These are phyloP conservation scores for Mycena albidolilacea DNA, from an alignment of 768 basidiomycete species.

Conservation along the genomic window DNA sequence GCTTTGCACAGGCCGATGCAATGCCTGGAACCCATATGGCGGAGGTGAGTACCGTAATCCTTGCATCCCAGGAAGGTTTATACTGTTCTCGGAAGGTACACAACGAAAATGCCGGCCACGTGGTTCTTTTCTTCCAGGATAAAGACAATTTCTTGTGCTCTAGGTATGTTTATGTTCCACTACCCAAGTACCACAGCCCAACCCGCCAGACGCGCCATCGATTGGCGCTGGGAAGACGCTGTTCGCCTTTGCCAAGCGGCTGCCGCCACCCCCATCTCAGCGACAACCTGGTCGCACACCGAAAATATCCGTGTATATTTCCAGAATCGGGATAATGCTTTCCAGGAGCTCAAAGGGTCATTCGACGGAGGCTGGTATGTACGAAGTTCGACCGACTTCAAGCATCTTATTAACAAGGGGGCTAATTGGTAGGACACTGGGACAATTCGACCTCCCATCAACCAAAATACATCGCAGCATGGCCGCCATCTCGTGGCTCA, in stretches of 20 bases:
- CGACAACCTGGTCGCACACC: background rate
- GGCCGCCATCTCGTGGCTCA: background rate
- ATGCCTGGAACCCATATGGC: background rate
- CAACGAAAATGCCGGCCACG: background rate
- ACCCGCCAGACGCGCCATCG: background rate
- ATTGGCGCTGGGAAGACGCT: background rate
- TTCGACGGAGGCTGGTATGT: background rate
- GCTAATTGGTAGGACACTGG: background rate
- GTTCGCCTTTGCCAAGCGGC: background rate
- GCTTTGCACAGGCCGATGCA: background rate
- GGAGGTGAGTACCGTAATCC: background rate
- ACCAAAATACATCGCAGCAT: background rate
- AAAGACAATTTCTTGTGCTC: background rate
- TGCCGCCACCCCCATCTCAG: background rate
- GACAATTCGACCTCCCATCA: background rate
- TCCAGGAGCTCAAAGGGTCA: background rate
- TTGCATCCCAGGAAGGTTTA: too few species aligned
- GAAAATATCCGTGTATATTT: conserved; percentile 2
- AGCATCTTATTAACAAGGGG: too few species aligned
- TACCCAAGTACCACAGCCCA: background rate
- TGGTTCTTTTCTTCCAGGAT: background rate
- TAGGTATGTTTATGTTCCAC: background rate
- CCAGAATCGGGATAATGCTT: background rate
- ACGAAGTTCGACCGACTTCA: too few species aligned
- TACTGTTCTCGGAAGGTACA: background rate